Base-by-base conservation (phyloP, 371 early-diverging fungal genomes). In the Haplosporangium sp. region DNA sequence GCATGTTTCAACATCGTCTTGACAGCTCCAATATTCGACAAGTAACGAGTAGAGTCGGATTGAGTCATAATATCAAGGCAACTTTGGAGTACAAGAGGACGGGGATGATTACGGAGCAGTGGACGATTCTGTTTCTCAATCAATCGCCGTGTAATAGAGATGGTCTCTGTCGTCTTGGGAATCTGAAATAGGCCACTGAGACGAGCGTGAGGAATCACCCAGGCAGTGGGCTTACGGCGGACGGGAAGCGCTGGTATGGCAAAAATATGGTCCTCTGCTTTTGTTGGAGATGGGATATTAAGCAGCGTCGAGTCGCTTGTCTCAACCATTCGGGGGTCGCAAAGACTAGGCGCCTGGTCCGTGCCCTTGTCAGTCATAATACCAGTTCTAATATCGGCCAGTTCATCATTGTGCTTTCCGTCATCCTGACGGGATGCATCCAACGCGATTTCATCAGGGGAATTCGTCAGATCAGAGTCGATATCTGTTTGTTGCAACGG, bases 1-100 rank as follows among this genome's bases (percentile, higher is more conserved):
- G 60, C 14, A 14, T 67, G 67, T 41, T 64, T 52, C 10, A 73
- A 68, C 51, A 67, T 59, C 40, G 53, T 8, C 18, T 53, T 55
- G 20, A 73, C 42, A 10, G 62, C 29, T 6, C 54, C 55, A 16
- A 73, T 43, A 21, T 67, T 59, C 21, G 62, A n/a, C 29, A 16
- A 45, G 23, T 23, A 48, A 36, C 53, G 65, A n/a, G 36, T 42
- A 2, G 67, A 38, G 14, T 53, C 51, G 7, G 54, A 41, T 55
- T 63, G 67, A 8, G 68, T 64, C 74, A 67, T 67, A 46, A 73
- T 73, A 20, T 64, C 64, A 10, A 46, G 55, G 18, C 68, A 67
- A 13, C 68, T 64, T 46, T 67, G 67, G 55, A 63, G 62, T 8
- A 64, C 42, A 0, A 53, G 54, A 41, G 74, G 68, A 21, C 60